Percentiles rank a stretch among this genome's conserved stretches.
phyloP scores from a whole-genome alignment of 208 protist genomes.

The Naegleria lovaniensis region DNA sequence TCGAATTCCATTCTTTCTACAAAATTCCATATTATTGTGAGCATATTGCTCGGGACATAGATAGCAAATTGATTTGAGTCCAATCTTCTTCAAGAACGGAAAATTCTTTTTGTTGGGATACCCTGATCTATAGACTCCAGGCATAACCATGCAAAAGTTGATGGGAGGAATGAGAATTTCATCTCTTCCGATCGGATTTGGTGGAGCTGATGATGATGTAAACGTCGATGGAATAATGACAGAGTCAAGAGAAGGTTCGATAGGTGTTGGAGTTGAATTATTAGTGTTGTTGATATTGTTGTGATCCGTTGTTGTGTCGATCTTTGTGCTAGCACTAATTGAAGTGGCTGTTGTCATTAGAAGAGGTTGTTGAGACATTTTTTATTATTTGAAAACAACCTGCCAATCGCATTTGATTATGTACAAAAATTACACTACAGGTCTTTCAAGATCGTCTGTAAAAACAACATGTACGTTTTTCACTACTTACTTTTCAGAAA shows the following conservation, averaged over 20 bases:
- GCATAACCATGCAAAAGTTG: slow-evolving; percentile 91
- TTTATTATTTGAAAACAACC: too few species aligned
- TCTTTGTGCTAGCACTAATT: neutral
- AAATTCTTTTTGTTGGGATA: slow-evolving; percentile 94
- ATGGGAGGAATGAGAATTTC: slow-evolving; percentile 53
- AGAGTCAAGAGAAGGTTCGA: neutral
- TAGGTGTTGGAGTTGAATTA: neutral
- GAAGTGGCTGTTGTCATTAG: neutral
- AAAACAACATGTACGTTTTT: neutral
- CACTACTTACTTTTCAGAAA: neutral
- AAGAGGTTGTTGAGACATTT: neutral
- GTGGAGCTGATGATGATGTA: neutral
- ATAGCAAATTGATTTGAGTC: slow-evolving; percentile 84
- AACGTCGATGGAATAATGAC: neutral
- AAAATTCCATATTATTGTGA: slow-evolving; percentile 83
- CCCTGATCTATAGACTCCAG: slow-evolving; percentile 86
- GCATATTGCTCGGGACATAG: slow-evolving; percentile 85
- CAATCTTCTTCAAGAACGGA: slow-evolving; percentile 82
- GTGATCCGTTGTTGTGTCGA: neutral
- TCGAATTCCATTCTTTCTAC: slow-evolving; percentile 65
- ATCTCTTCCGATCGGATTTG: neutral
- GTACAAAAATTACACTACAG: too few species aligned
- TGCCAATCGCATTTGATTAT: too few species aligned
- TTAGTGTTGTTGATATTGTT: neutral
- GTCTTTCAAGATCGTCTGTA: neutral